Evolutionary conservation across 2,329 filamentous ascomycete species (phyloP).

Genomic region (Penicillium freii): DNA sequence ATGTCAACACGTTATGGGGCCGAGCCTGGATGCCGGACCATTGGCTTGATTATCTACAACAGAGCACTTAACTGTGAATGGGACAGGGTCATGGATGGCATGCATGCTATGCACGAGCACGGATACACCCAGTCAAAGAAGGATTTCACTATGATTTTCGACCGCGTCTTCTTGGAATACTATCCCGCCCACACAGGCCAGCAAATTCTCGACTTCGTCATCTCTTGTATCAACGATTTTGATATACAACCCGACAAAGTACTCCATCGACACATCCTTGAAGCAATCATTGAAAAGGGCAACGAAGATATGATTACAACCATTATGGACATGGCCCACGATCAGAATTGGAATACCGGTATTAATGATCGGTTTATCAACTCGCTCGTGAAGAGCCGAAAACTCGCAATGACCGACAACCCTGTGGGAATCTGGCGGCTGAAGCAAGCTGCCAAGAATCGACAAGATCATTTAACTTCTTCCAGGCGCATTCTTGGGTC

Average conservation of each 20-base stretch:
- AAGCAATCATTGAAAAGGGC: constrained; percentile 42
- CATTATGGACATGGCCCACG: constrained; percentile 31
- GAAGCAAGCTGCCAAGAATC: constrained; percentile 38
- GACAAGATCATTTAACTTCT: constrained; percentile 31
- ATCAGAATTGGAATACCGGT: constrained; percentile 34
- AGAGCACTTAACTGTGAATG: constrained; percentile 42
- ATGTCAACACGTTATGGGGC: constrained; percentile 35
- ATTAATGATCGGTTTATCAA: constrained; percentile 32
- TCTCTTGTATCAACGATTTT: constrained; percentile 37
- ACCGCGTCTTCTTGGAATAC: constrained; percentile 44
- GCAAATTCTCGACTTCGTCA: constrained; percentile 38
- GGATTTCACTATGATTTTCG: constrained; percentile 37
- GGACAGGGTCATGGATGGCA: constrained; percentile 39
- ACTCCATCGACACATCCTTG: constrained; percentile 42
- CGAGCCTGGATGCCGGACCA: constrained; percentile 34
- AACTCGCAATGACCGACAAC: constrained; percentile 34
- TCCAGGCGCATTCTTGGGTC: constrained; percentile 38
- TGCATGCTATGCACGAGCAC: constrained; percentile 39
- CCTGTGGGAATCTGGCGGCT: constrained; percentile 43
- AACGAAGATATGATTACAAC: constrained; percentile 32
- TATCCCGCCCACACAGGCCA: constrained; percentile 37
- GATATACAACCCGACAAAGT: constrained; percentile 38
- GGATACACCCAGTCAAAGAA: constrained; percentile 29
- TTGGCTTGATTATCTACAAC: constrained; percentile 39
- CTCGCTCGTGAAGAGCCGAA: constrained; percentile 35